A percentile compares a stretch with the other conserved stretches of the same genome.
phyloP scores from a whole-genome alignment of 2,329 filamentous ascomycete genomes.

The Emmonsia crescens region DNA sequence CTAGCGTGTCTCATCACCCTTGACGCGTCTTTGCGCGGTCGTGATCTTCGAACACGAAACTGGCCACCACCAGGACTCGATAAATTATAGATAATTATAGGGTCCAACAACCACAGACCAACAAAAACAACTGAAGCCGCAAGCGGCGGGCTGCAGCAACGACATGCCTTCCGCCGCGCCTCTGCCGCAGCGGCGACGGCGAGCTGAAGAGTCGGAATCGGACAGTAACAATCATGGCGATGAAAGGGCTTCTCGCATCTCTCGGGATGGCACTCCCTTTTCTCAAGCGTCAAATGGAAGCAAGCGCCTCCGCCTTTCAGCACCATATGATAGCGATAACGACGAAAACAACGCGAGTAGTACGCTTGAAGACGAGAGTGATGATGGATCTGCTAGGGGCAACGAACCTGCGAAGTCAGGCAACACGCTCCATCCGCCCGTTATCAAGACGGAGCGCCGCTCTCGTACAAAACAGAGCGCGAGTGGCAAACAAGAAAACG shows the following conservation, averaged over 20 bases:
- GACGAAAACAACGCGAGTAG: neutral
- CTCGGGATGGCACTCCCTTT: conserved; percentile 14
- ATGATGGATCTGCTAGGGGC: neutral
- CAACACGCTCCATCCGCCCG: neutral
- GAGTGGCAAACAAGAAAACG: neutral
- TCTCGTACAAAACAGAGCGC: neutral
- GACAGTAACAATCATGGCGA: conserved; percentile 18
- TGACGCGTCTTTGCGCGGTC: neutral
- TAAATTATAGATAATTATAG: too few species aligned
- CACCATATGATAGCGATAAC: conserved; percentile 4
- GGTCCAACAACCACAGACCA: neutral
- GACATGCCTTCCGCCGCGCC: conserved; percentile 20
- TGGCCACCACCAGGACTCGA: neutral
- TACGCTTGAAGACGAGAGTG: neutral
- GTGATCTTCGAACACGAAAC: neutral
- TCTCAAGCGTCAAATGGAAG: conserved; percentile 20
- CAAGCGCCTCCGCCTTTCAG: conserved; percentile 23
- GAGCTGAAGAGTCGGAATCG: conserved; percentile 14
- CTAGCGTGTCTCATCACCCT: neutral
- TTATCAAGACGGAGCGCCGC: neutral
- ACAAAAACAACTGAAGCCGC: neutral
- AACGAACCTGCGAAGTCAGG: neutral
- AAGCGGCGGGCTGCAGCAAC: neutral
- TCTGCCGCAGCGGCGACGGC: conserved; percentile 20
- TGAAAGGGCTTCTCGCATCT: conserved; percentile 10